Percentiles rank a stretch among this genome's conserved stretches.
Evolutionary conservation across 345 rosid genomes (phyloP).

Genomic region (Salix arbutifolia): DNA sequence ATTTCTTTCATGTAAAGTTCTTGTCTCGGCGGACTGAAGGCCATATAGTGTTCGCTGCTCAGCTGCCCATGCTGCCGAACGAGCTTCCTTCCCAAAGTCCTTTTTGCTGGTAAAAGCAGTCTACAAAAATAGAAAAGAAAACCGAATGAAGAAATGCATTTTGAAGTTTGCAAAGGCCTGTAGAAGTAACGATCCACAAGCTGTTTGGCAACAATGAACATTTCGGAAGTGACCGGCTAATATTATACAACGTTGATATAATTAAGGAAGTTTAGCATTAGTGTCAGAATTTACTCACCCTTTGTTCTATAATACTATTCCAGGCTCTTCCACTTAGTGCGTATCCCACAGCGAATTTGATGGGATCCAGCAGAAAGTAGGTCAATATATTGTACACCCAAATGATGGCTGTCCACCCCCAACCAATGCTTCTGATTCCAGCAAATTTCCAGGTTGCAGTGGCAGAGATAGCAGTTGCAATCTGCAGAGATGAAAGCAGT

Average conservation of each 20-base stretch:
- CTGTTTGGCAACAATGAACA: too few species aligned
- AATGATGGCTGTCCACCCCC: slow-evolving; percentile 38
- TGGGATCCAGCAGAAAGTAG: slow-evolving; percentile 28
- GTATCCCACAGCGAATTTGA: slow-evolving; percentile 33
- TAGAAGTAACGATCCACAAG: too few species aligned
- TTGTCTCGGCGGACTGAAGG: slow-evolving; percentile 22
- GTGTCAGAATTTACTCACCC: slow-evolving; percentile 18
- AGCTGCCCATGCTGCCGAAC: slow-evolving; percentile 48
- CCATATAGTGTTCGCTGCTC: slow-evolving; percentile 42
- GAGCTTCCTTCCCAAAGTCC: slow-evolving; percentile 39
- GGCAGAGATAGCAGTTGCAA: slow-evolving; percentile 28
- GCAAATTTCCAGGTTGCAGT: slow-evolving; percentile 28
- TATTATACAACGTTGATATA: background rate
- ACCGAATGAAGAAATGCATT: background rate
- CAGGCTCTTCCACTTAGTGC: slow-evolving; percentile 38
- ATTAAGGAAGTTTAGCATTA: background rate
- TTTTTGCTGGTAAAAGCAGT: slow-evolving; percentile 44
- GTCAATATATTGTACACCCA: slow-evolving; percentile 31
- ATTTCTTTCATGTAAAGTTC: slow-evolving; percentile 23
- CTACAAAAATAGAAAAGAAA: slow-evolving; percentile 5
- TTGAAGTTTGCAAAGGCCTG: background rate
- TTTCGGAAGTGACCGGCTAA: background rate
- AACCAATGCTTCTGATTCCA: slow-evolving; percentile 32
- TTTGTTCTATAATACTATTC: slow-evolving; percentile 27
- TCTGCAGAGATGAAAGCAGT: slow-evolving; percentile 1